Base-by-base conservation (phyloP, 768 basidiomycete genomes). In the Neoboletus subvelutipes region DNA sequence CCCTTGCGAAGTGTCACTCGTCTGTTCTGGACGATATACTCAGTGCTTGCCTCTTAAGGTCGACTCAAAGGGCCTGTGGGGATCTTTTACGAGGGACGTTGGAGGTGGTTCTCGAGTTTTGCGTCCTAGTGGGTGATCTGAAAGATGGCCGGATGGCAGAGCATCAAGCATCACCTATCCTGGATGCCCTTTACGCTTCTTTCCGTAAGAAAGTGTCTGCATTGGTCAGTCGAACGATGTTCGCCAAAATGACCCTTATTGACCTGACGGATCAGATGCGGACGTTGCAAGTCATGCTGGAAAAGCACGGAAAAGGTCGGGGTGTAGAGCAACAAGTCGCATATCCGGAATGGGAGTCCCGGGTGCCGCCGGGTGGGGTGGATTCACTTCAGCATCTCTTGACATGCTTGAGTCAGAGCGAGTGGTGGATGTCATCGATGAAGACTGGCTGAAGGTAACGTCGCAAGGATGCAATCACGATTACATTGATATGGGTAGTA, bases 1-100 rank as follows among this genome's bases (percentile, higher is more conserved):
- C 84, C 33, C 78, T 93, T 18, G 80, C 87, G 0, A 77, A 80
- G 9, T 76, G 78, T 24, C 92, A 94, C 69, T 88, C 88, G 0
- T 69, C 68, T 5, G 69, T 91, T 42, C 69, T 94, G 64, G 87
- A 94, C 64, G 81, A 88, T 55, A 84, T 94, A 13, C 79, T 94
- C 42, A 85, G 79, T 54, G 86, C 88, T 15, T 92, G 90, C 66
- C 75, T 92, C 26, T 70, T 93, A 46, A 77, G 88, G 41, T 85
- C 87, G 1, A 78, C 80, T 3, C 91, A 94, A 69, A 77, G 80
- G 60, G 76, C 78, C 8, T 83, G 82, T 1, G 83, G 86, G 1
- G 88, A 90, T 60, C 71, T 86, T 33, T 75, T 93, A 26, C 80
- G 84, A 17, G 79, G 80, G 26, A 77, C 80, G 31, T 72, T 92